Evolutionary conservation across 345 rosid species (phyloP).

Genomic region (Ceriops tagal): DNA sequence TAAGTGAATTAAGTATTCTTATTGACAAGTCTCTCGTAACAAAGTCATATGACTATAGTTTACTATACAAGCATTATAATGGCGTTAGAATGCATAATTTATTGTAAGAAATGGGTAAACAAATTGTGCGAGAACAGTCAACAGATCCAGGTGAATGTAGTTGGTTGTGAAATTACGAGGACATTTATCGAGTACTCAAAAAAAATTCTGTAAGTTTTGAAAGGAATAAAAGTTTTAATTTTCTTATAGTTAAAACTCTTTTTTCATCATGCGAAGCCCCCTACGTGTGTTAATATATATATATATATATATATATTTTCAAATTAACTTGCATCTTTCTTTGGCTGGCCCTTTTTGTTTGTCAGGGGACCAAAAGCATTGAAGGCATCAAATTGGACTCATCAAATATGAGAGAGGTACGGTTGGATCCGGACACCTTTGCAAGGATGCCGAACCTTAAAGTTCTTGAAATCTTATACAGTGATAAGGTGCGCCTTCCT

Average conservation of each 20-base stretch:
- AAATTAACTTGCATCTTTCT: not conserved
- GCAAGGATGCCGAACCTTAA: not conserved
- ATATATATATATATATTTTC: no score
- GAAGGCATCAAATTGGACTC: not conserved
- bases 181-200: not conserved
- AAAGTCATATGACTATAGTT: no score
- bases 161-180: not conserved
- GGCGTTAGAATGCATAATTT: not conserved
- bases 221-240: not conserved
- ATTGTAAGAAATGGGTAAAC: conserved; percentile 2
- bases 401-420: not conserved
- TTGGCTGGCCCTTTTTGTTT: not conserved
- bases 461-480: not conserved
- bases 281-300: no score
- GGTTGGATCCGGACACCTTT: conserved; percentile 1
- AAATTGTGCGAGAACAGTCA: conserved; percentile 1
- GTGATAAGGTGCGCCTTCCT: not conserved
- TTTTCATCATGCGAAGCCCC: no score
- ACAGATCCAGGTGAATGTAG: not conserved
- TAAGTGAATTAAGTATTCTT: conserved; percentile 1
- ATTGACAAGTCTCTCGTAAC: conserved; percentile 5
- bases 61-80: no score
- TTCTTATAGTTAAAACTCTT: not conserved
- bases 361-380: not conserved
- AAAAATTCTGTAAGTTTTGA: not conserved